Evolutionary conservation across 106 monocot species (phyloP).

Genomic region (Dendrobium nobile): DNA sequence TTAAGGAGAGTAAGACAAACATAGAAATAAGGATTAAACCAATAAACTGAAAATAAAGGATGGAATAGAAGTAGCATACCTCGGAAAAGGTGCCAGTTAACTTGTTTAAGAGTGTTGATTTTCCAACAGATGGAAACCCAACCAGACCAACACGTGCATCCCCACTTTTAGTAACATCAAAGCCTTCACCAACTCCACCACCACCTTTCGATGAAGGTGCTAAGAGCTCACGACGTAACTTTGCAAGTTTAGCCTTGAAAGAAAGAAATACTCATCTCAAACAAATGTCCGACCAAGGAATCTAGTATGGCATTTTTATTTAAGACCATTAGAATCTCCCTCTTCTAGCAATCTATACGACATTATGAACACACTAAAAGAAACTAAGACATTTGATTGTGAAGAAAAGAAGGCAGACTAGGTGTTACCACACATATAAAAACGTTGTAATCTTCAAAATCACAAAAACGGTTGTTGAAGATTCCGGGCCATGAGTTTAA

Average conservation of each 20-base stretch:
- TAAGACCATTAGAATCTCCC: background rate
- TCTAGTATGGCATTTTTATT: background rate
- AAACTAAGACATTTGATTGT: background rate
- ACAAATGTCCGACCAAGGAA: background rate
- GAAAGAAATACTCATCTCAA: slow-evolving; percentile 13
- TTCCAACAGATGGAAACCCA: slow-evolving; percentile 98
- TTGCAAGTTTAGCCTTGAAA: slow-evolving; percentile 91
- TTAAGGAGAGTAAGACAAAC: background rate
- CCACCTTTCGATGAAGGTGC: slow-evolving; percentile 81
- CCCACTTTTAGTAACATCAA: slow-evolving; percentile 99
- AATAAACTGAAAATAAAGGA: background rate
- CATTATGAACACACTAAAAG: background rate
- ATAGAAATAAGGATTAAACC: background rate
- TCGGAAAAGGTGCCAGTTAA: slow-evolving; percentile 97
- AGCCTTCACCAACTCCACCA: slow-evolving; percentile 95
- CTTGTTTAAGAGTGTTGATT: slow-evolving; percentile 96
- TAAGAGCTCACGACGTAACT: slow-evolving; percentile 80
- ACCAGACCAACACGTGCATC: slow-evolving; percentile 96
- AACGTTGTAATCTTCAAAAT: background rate
- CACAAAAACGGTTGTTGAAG: background rate
- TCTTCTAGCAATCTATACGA: background rate
- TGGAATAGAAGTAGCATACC: slow-evolving; percentile 27
- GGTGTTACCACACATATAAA: background rate
- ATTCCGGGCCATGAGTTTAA: background rate
- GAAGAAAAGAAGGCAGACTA: background rate